phyloP scores from a whole-genome alignment of 345 rosid genomes.

The Populus ilicifolia region DNA sequence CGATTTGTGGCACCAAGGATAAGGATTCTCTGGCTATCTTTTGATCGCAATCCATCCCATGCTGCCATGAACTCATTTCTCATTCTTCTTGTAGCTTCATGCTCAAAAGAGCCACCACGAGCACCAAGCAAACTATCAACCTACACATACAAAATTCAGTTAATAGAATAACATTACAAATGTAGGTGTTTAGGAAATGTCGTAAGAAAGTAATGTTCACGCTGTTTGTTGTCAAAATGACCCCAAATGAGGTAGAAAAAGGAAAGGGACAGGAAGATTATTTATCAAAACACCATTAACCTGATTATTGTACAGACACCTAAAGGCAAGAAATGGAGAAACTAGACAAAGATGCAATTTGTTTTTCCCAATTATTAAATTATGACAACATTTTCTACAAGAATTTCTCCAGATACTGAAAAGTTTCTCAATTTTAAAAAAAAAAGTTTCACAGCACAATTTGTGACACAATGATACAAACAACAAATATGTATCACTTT shows the following conservation, averaged over 20 bases:
- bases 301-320: not conserved
- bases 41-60: conserved; percentile 97
- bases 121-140: conserved; percentile 97
- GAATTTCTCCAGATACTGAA: too few species aligned
- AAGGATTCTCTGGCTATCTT: conserved; percentile 92
- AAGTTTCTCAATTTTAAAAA: not conserved
- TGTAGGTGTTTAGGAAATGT: not conserved
- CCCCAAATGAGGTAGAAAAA: not conserved
- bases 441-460: not conserved
- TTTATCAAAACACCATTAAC: not conserved
- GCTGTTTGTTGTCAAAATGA: not conserved
- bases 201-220: not conserved
- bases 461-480: not conserved
- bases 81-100: conserved; percentile 98
- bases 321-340: not conserved
- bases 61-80: conserved; percentile 99
- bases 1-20: conserved; percentile 98
- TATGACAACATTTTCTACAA: not conserved
- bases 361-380: not conserved
- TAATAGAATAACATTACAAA: not conserved
- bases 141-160: conserved; percentile 32
- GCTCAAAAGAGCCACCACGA: conserved; percentile 93
- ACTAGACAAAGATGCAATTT: not conserved
- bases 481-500: not conserved
- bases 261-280: not conserved